Base-by-base conservation (phyloP, 306 rosid species). In the Glycine tomentella region DNA sequence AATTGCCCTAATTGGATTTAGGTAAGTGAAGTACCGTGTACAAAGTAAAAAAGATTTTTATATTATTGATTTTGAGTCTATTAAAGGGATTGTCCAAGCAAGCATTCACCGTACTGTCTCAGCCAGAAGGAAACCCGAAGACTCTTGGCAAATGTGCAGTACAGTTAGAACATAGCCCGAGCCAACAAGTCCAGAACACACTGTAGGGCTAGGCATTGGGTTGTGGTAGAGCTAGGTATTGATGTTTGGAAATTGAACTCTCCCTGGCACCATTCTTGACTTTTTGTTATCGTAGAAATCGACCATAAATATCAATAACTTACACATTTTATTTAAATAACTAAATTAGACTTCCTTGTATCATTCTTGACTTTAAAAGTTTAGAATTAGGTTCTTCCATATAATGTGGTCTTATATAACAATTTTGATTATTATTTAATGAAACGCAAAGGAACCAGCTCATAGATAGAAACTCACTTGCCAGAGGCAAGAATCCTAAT, bases 151-250 rank as follows among this genome's bases (percentile, higher is more conserved):
- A 59, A 25, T 59, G 38, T 3, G 66, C 14, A 25, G 66, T 59
- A 3, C 38, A 59, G 66, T 17, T 17, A 38, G 12, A 58, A 58
- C 12, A 58, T 4, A 7, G 33, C 9, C 62, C 33, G 9, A 15
- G 11, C 62, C 59, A 55, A 55, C 59, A 1, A 56, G 33, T 16
- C 62, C 31, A 56, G 62, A 56, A 16, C 11, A 56, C 62, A 3
- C 82, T 89, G 86, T 11, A 89, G 84, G 80, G 86, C 81, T 48
- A 68, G 68, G 69, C 91, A 91, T 85, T 77, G 66, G 96, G 93
- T 74, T 82, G 80, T 17, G 69, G 34, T 75, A 85, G 80, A 82
- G 34, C 69, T 55, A 85, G 87, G 74, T 63, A 89, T 31, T 5
- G 44, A 1, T 85, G 88, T 12, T 45, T 75, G 44, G 7, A 40